Conservation (phyloP, 371 early-diverging fungal species). For the Cokeromyces recurvatus region DNA sequence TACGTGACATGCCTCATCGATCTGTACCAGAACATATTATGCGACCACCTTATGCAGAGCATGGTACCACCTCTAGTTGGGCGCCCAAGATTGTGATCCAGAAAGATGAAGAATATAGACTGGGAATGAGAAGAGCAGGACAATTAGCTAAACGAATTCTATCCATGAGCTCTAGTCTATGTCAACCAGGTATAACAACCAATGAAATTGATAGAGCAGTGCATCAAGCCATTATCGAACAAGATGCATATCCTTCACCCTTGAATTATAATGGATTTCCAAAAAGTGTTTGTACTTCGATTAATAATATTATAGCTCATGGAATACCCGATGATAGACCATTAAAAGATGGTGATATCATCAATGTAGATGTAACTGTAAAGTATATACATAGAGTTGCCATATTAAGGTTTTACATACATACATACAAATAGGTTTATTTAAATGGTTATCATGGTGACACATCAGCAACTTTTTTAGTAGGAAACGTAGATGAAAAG, state of each 20-base stretch:
- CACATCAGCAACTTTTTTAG: constrained; percentile 77
- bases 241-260: constrained; percentile 83
- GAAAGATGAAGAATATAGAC: constrained; percentile 49
- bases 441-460: constrained; percentile 82
- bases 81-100: constrained; percentile 38
- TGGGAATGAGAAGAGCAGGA: constrained; percentile 66
- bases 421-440: constrained; percentile 42
- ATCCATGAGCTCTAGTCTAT: constrained; percentile 28
- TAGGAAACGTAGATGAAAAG: constrained; percentile 73
- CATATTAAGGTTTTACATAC: neutral
- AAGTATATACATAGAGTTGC: neutral
- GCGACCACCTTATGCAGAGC: constrained; percentile 71
- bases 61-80: constrained; percentile 59
- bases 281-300: constrained; percentile 74
- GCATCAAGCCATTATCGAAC: constrained; percentile 65
- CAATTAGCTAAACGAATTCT: constrained; percentile 64
- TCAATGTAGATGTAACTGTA: constrained; percentile 84
- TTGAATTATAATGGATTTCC: constrained; percentile 84
- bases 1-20: constrained; percentile 42
- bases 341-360: constrained; percentile 78
- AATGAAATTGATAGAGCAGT: constrained; percentile 68
- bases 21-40: constrained; percentile 62
- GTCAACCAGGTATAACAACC: constrained; percentile 69
- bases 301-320: constrained; percentile 90
- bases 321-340: constrained; percentile 84